Conservation (phyloP, 805 yeast species). For the Starmerella riodocensis region DNA sequence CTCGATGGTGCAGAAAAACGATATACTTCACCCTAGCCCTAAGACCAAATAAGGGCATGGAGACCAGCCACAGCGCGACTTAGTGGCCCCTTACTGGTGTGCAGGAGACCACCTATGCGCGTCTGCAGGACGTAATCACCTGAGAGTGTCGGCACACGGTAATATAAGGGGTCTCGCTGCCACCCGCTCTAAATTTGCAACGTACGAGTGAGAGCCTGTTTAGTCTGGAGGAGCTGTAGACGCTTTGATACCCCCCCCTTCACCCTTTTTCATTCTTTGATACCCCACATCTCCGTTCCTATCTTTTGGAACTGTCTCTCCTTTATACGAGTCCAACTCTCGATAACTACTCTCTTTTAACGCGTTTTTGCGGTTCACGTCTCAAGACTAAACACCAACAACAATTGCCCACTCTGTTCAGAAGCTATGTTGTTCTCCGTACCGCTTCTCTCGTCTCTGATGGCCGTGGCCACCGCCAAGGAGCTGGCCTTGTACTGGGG, state of each 20-base stretch:
- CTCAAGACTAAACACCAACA: neutral
- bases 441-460: constrained; percentile 6
- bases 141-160: no score
- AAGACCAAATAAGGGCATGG: no score
- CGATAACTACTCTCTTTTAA: neutral
- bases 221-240: no score
- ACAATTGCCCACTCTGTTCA: neutral
- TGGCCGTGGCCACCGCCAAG: constrained; percentile 28
- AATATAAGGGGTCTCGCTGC: no score
- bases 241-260: neutral
- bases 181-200: no score
- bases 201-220: no score
- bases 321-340: neutral
- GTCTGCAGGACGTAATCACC: no score
- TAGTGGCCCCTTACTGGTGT: no score
- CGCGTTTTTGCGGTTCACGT: neutral
- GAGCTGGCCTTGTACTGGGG: constrained; percentile 86
- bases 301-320: neutral
- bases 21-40: no score
- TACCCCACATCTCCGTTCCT: neutral
- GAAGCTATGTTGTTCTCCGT: constrained; percentile 1
- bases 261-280: neutral
- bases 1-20: no score
- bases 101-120: no score
- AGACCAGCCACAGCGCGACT: no score